Evolutionary conservation across 2,329 filamentous ascomycete species (phyloP), one percentile per base, ranked within the genome.

Genomic region (Graphilbum ipis-grandicollis): DNA sequence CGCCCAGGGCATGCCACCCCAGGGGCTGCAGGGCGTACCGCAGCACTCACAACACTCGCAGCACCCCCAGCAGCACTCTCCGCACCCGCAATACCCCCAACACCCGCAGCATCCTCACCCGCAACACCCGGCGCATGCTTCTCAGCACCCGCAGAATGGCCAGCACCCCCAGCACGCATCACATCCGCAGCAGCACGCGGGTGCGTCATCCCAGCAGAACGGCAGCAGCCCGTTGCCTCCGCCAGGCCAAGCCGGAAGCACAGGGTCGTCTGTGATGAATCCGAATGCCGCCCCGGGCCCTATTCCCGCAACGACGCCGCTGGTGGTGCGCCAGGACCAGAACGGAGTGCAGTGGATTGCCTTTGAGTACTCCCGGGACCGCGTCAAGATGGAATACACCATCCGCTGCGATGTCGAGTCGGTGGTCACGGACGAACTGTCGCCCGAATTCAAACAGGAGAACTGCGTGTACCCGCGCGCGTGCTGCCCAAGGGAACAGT

Each of bases 321-420:
- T 94, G 9, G 86, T 96, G 9, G 88, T 96, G 19, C 68, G 86
- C 46, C 88, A 96, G 57, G 90, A 96, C 50, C 80, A 83, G 51
- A 96, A 93, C 47, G 90, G 90, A 9, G 88, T 96, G 7, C 90
- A 96, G 56, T 96, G 90, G 90, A 96, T 96, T 50, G 85, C 85
- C 1, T 98, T 96, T 44, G 90, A 98, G 56, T 98, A 98, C 55
- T 96, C 88, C 10, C 75, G 88, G 42, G 88, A 98, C 53, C 71
- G 88, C 33, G 86, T 96, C 47, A 98, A 98, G 72, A 93, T 96
- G 85, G 86, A 96, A 58, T 98, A 98, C 60, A 94, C 86, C 1
- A 98, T 98, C 50, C 79, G 90, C 36, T 96, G 90, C 55, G 90
- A 96, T 49, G 90, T 96, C 17, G 90, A 96, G 60, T 94, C 86